Conservation (phyloP, 2,329 filamentous ascomycete species). For the Ustilaginoidea virens region DNA sequence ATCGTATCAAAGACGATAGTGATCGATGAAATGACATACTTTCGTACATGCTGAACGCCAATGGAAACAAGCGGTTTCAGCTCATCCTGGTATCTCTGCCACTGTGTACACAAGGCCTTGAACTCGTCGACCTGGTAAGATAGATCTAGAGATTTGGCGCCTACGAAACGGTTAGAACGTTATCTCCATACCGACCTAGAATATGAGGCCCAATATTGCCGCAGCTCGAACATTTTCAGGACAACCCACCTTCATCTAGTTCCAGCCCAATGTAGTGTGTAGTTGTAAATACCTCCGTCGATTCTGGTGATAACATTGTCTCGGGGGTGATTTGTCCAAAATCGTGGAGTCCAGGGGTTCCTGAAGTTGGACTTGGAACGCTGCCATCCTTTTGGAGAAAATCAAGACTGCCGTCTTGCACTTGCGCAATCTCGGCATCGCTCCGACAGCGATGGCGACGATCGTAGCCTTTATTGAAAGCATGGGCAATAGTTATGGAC, state of each 20-base stretch:
- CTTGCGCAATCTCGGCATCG: conserved; percentile 34
- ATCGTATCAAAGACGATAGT: not conserved
- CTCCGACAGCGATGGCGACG: conserved; percentile 56
- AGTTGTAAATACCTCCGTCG: conserved; percentile 57
- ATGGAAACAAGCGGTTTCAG: conserved; percentile 48
- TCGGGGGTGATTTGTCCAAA: too few species aligned
- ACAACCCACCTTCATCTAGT: conserved; percentile 51
- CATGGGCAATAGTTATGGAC: conserved; percentile 70
- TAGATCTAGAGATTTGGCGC: conserved; percentile 57
- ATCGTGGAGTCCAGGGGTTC: too few species aligned
- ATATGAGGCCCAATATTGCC: not conserved
- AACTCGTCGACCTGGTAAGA: conserved; percentile 76
- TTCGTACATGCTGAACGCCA: conserved; percentile 70
- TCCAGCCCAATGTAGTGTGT: conserved; percentile 91
- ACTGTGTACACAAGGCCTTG: conserved; percentile 63
- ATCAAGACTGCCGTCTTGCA: conserved; percentile 36
- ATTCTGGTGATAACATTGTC: too few species aligned
- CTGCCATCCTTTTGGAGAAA: conserved; percentile 28
- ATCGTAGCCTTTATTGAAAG: conserved; percentile 87
- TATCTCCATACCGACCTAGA: not conserved
- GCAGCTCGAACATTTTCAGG: not conserved
- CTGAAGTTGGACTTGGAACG: too few species aligned
- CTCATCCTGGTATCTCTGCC: conserved; percentile 60
- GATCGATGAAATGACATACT: conserved; percentile 39
- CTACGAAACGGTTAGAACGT: conserved; percentile 24